Percentiles rank a stretch among this genome's conserved stretches.
These are phyloP conservation scores for Filobasidium uniguttulatum DNA, from an alignment of 1,284 basidiomycete genomes.

Conservation along the genomic window DNA sequence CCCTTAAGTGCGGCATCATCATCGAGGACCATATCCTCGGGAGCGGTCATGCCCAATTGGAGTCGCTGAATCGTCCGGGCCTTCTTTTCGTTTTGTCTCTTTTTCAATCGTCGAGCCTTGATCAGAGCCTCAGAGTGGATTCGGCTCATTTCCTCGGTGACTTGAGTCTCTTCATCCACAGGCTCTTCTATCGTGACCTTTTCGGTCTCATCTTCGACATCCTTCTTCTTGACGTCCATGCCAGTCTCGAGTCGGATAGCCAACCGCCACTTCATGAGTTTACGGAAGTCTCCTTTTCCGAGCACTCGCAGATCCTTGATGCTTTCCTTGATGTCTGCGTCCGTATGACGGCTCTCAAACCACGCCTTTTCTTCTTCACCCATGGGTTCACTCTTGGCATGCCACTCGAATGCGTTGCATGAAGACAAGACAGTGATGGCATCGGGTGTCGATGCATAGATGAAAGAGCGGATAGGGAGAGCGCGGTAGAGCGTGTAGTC, in stretches of 20 bases:
- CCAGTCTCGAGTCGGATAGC: constrained; percentile 74
- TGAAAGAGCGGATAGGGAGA: constrained; percentile 58
- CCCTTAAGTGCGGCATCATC: constrained; percentile 53
- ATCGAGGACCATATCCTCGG: constrained; percentile 77
- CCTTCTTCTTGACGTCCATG: constrained; percentile 60
- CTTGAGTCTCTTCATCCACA: constrained; percentile 73
- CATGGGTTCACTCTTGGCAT: constrained; percentile 43
- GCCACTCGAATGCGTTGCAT: constrained; percentile 72
- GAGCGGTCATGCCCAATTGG: constrained; percentile 95
- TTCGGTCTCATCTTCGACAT: constrained; percentile 51
- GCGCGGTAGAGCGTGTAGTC: constrained; percentile 82
- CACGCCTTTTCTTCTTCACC: constrained; percentile 38
- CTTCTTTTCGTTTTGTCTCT: constrained; percentile 79
- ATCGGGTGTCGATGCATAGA: constrained; percentile 40
- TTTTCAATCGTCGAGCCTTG: constrained; percentile 65
- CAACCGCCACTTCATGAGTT: constrained; percentile 78
- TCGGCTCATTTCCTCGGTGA: constrained; percentile 74
- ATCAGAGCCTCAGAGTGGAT: constrained; percentile 64
- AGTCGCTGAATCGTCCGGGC: constrained; percentile 80
- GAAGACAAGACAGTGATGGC: constrained; percentile 70
- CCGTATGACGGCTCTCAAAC: constrained; percentile 58
- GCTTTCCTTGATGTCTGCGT: constrained; percentile 64
- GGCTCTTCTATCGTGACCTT: constrained; percentile 45
- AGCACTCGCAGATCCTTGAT: constrained; percentile 90
- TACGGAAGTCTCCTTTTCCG: constrained; percentile 94